Conservation (phyloP, 2,329 filamentous ascomycete species). For the Diaporthe vexans region DNA sequence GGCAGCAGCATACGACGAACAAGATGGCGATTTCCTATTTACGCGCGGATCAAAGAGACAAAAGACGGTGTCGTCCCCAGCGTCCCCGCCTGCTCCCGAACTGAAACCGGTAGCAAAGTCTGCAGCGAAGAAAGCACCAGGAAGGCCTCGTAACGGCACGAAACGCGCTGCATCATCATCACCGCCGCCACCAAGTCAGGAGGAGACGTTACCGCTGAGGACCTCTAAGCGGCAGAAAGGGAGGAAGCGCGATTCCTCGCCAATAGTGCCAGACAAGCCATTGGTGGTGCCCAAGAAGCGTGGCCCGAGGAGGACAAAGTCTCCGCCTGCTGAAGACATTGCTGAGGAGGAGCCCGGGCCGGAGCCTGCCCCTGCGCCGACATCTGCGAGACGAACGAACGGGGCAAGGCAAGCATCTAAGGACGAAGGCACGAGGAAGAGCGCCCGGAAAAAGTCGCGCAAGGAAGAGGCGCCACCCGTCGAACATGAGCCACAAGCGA, state of each 20-base stretch:
- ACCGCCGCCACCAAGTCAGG: conserved; percentile 42
- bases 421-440: conserved; percentile 33
- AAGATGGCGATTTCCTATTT: conserved; percentile 84
- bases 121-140: conserved; percentile 57
- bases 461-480: conserved; percentile 37
- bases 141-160: conserved; percentile 53
- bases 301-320: conserved; percentile 59
- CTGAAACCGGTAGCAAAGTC: conserved; percentile 58
- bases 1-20: conserved; percentile 73
- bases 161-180: conserved; percentile 49
- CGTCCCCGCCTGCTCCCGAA: conserved; percentile 49
- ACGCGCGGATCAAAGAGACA: conserved; percentile 76
- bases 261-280: conserved; percentile 53
- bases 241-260: conserved; percentile 57
- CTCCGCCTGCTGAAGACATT: conserved; percentile 54
- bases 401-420: conserved; percentile 32
- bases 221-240: conserved; percentile 50
- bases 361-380: conserved; percentile 42
- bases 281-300: conserved; percentile 56
- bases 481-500: conserved; percentile 37
- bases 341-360: conserved; percentile 47
- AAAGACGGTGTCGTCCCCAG: conserved; percentile 63
- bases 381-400: conserved; percentile 38
- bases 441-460: conserved; percentile 34
- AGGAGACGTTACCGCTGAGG: conserved; percentile 39